Base-by-base conservation (phyloP, 352 stramenopile species). In the Blastocystis sp. region DNA sequence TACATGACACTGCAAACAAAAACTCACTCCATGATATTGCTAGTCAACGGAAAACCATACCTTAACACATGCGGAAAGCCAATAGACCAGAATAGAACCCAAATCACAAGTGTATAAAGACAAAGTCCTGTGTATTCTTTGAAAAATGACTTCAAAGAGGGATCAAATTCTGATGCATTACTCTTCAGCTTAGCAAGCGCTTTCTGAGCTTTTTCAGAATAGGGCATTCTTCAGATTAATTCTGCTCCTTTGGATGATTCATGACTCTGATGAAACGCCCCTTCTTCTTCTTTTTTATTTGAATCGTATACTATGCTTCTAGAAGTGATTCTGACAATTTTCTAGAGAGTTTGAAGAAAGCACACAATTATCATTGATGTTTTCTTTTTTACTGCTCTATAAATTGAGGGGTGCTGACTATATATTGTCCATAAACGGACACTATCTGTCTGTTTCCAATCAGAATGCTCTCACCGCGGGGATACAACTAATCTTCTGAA, bases 71-170 rank as follows among this genome's bases (percentile, higher is more conserved):
- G 43, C 0, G 70, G 70, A 0, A 81, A 37, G 11, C 70, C 70
- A 63, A 81, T 20, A n/a, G 41, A 34, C 16, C 50, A 81, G 30
- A 81, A 81, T 30, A 64, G 5, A 63, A 81, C 65, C 18, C n/a
- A 65, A 39, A 81, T 65, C 16, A 81, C 11, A 24, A 43, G 20
- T 1, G 50, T 47, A 81, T 81, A n/a, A 11, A 81, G 65, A 41
- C 18, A 63, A 16, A 81, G 30, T 39, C 70, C 43, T 24, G 24
- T 63, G 26, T 63, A 81, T 20, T 63, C n/a, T 0, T 30, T 62
- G 20, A 81, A 30, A 54, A 81, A 81, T 20, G 43, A 62, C 34
- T 81, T 81, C 24, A 81, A 18, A 24, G 45, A 43, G 11, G 70
- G 37, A 24, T 63, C 34, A 81, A 45, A 81, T 34, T 9, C 11